Base-by-base conservation (phyloP, 2,329 filamentous ascomycete genomes). In the Magnaporthiopsis rhizophila region DNA sequence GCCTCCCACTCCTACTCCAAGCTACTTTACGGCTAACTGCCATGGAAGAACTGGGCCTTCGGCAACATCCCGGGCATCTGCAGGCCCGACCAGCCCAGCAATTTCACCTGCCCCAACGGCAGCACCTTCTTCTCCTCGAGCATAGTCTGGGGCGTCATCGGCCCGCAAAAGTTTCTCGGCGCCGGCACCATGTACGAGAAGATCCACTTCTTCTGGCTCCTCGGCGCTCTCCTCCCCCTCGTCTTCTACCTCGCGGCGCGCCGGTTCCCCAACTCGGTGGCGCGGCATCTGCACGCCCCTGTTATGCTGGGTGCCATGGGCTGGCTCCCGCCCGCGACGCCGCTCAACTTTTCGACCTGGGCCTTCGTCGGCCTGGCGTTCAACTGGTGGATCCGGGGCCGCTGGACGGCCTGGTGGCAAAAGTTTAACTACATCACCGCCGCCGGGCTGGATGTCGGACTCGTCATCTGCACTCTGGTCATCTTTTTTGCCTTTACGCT, bases 311-410 rank as follows among this genome's bases (percentile, higher is more conserved):
- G 85, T 65, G 84, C 84, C 32, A 80, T 83, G 8, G 81, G 80
- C 0, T 67, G 76, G 38, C 86, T 88, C 68, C 86, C 85, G 2
- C 86, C 86, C 0, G 89, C 89, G 3, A 89, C 88, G 0, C 88
- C 89, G 0, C 81, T 91, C 65, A 91, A 89, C 75, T 92, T 90
- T 72, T 82, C 89, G 38, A 82, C 83, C n/a, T 92, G 89, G 89
- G 87, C 86, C n/a, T 76, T 88, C 64, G 86, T 91, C 3, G 89
- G 89, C 34, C 86, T 85, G 68, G 67, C 89, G 45, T 92, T 91
- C 79, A 88, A 92, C 73, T 86, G 85, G 73, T 81, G 79, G 70
- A 83, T 92, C 71, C 86, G 86, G 73, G 83, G 83, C 69, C 80
- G 81, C 21, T 81, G 85, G 72, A 85, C 85, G 66, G 81, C 77